A percentile compares a stretch with the other conserved stretches of the same genome.
Conservation (phyloP, 1,139 yeast genomes). For the Kurtzmaniella natalensis region DNA sequence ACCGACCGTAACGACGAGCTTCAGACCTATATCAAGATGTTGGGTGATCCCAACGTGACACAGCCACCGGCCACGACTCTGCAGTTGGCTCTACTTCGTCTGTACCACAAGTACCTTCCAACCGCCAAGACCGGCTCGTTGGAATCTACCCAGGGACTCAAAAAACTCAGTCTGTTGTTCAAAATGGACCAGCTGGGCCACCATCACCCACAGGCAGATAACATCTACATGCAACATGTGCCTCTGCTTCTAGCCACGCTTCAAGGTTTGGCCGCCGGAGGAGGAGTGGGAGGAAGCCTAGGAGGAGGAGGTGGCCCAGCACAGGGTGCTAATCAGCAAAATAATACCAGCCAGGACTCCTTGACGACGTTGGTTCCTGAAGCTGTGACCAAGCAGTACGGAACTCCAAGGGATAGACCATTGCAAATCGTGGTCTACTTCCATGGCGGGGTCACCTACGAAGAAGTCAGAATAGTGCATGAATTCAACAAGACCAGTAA, state of each 20-base stretch:
- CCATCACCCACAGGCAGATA: conserved; percentile 28
- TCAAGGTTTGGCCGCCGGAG: conserved; percentile 7
- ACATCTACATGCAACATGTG: conserved; percentile 61
- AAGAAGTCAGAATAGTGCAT: conserved; percentile 80
- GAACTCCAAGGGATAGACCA: conserved; percentile 30
- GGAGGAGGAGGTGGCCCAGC: conserved; percentile 1
- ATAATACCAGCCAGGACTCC: conserved; percentile 8
- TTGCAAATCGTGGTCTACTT: conserved; percentile 80
- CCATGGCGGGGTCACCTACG: conserved; percentile 89
- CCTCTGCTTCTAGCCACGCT: conserved; percentile 62
- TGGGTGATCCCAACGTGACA: conserved; percentile 26
- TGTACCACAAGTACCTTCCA: conserved; percentile 18
- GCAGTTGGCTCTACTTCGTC: conserved; percentile 30
- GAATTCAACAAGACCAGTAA: conserved; percentile 58
- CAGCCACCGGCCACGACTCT: conserved; percentile 29
- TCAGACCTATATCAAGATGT: conserved; percentile 24
- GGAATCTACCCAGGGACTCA: conserved; percentile 6
- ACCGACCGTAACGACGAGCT: conserved; percentile 29
- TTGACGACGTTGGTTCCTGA: conserved; percentile 42
- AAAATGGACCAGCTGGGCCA: conserved; percentile 14
- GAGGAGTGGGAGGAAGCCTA: neutral
- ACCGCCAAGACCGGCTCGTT: neutral
- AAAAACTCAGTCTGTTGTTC: conserved; percentile 11
- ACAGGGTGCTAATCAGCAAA: conserved; percentile 16
- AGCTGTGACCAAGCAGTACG: conserved; percentile 31